Base-by-base conservation (phyloP, 495 filamentous ascomycete species). In the Thermothielavioides terrestris region DNA sequence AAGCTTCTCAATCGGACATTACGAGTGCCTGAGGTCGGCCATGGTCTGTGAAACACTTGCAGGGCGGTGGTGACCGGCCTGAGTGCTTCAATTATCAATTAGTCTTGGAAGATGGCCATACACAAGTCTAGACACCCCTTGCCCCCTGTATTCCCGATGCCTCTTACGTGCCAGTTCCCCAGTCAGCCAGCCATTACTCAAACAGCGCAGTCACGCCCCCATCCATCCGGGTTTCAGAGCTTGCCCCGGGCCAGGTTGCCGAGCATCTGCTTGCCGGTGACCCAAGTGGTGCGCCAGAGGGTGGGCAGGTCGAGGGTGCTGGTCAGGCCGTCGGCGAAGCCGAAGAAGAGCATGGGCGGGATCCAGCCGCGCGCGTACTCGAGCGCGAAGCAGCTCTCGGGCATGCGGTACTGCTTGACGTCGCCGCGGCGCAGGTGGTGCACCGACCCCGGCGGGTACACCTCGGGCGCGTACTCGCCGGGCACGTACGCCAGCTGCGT, bases 291-390 rank as follows among this genome's bases (percentile, higher is more conserved):
- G 52, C 79, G 77, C 84, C 85, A 91, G 53, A 94, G 64, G 20
- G 87, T 91, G 5, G 75, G 78, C 65, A 90, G 73, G 62, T 92
- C 86, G 46, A 90, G 72, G 6, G 84, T 89, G 61, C 80, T 85
- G 42, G 73, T 77, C 50, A 91, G 74, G 49, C 77, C 80, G 72
- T 92, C 88, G 54, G 86, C 83, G 62, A 82, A 90, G 15, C 88
- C 88, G 68, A 94, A 92, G 67, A 83, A 81, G 23, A 94, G 71
- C 88, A 94, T 92, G 52, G 83, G 84, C 44, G 88, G 88, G 66
- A 94, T 90, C 85, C 86, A 92, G 58, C 88, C 88, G 57, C 86
- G 80, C 21, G 87, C 88, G 70, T 90, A 88, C 74, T 92, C 88
- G 44, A 94, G 78, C 35, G 88, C 88, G 63, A 88, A 90, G 77